Evolutionary conservation across 176 grass and related monocot genomes (phyloP).

Genomic region (Avena insularis): DNA sequence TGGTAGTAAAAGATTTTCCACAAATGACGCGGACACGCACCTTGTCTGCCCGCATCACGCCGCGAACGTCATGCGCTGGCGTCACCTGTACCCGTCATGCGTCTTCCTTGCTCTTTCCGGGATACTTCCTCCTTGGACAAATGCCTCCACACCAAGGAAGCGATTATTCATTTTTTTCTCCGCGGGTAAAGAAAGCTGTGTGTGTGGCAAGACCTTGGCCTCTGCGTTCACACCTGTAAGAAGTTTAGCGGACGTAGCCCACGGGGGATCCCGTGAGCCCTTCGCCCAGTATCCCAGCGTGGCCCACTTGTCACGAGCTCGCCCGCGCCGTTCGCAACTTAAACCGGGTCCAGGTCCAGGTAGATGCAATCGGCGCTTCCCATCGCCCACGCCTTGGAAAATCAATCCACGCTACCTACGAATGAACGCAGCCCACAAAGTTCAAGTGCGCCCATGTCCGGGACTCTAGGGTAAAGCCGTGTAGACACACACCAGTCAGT

Average conservation of each 20-base stretch:
- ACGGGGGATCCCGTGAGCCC: too few relatives aligned
- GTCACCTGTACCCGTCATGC: not conserved
- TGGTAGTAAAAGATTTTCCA: not conserved
- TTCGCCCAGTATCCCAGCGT: too few relatives aligned
- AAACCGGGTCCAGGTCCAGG: too few relatives aligned
- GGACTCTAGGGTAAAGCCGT: too few relatives aligned
- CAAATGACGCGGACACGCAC: conserved; percentile 13
- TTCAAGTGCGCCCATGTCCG: not conserved
- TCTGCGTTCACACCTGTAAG: not conserved
- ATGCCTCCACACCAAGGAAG: conserved; percentile 30
- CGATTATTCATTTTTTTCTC: not conserved
- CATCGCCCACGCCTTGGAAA: not conserved
- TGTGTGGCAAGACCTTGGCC: not conserved
- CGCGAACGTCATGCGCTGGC: not conserved
- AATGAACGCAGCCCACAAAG: not conserved
- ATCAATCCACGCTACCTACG: not conserved
- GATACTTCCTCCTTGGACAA: conserved; percentile 49
- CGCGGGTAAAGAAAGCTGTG: not conserved
- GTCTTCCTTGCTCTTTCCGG: not conserved
- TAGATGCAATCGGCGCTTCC: too few relatives aligned
- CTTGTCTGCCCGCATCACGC: not conserved
- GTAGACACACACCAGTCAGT: not conserved
- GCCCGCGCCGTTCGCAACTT: too few relatives aligned
- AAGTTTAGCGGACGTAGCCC: too few relatives aligned
- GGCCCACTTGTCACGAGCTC: too few relatives aligned